Percentiles rank a stretch among this genome's conserved stretches.
Evolutionary conservation across 208 protist genomes (phyloP).

Genomic region (Angomonas ambiguus): DNA sequence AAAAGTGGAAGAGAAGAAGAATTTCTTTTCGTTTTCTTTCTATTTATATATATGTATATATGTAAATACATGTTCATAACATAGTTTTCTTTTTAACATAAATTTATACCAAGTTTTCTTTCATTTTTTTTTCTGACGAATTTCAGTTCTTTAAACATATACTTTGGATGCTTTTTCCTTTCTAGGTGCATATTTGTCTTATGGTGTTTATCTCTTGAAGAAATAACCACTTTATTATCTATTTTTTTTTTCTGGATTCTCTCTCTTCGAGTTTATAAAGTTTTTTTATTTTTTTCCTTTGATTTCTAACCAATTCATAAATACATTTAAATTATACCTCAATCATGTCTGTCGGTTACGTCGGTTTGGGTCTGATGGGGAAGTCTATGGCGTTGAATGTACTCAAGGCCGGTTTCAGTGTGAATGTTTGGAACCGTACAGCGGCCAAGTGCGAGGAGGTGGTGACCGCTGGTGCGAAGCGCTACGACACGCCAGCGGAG

Average conservation of each 20-base stretch:
- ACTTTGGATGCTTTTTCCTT: neutral
- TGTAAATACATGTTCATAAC: neutral
- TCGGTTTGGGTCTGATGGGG: constrained; percentile 93
- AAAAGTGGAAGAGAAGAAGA: neutral
- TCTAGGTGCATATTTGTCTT: constrained; percentile 1
- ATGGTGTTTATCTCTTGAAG: neutral
- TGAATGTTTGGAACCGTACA: constrained; percentile 89
- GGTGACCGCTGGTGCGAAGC: constrained; percentile 65
- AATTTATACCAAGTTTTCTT: neutral
- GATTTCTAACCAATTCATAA: neutral
- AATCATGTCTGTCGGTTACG: constrained; percentile 81
- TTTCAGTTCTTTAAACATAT: neutral
- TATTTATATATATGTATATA: constrained; percentile 1
- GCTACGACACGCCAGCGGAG: constrained; percentile 66
- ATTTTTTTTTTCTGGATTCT: constrained; percentile 9
- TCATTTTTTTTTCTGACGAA: neutral
- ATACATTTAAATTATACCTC: neutral
- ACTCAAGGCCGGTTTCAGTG: constrained; percentile 80
- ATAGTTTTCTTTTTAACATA: neutral
- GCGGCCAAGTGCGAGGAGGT: constrained; percentile 70
- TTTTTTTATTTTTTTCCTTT: constrained; percentile 15
- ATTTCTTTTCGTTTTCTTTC: constrained; percentile 2
- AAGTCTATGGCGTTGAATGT: constrained; percentile 89
- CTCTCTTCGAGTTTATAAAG: neutral
- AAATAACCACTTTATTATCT: neutral